A percentile compares a stretch with the other conserved stretches of the same genome.
Evolutionary conservation across 345 rosid species (phyloP).

Genomic region (Syzygium oleosum): DNA sequence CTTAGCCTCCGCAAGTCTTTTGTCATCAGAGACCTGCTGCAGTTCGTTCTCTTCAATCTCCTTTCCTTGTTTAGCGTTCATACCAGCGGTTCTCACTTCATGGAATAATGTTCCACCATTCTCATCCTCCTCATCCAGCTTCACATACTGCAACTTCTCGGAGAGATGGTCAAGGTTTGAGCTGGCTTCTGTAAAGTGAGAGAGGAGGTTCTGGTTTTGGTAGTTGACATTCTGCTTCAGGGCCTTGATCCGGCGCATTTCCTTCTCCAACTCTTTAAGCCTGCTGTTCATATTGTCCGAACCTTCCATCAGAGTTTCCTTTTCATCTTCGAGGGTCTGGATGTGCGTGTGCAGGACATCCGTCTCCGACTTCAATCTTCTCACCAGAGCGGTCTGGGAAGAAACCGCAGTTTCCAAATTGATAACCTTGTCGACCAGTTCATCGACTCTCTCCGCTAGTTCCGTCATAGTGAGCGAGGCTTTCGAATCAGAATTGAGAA

Average conservation of each 20-base stretch:
- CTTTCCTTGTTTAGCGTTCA: neutral
- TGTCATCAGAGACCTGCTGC: neutral
- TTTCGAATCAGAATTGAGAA: conserved; percentile 16
- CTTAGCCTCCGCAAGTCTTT: conserved; percentile 7
- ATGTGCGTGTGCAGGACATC: conserved; percentile 43
- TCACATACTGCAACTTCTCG: conserved; percentile 37
- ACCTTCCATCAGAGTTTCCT: conserved; percentile 32
- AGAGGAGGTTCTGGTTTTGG: conserved; percentile 38
- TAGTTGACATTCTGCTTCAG: conserved; percentile 36
- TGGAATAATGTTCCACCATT: conserved; percentile 8
- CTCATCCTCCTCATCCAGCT: conserved; percentile 44
- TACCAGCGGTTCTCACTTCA: neutral
- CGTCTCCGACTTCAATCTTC: conserved; percentile 48
- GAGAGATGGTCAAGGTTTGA: conserved; percentile 35
- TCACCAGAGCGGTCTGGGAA: conserved; percentile 56
- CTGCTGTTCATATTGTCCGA: conserved; percentile 29
- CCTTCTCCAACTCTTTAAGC: conserved; percentile 51
- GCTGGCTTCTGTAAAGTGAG: conserved; percentile 44
- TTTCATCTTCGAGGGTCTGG: conserved; percentile 48
- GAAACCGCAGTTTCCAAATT: conserved; percentile 45
- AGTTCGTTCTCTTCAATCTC: neutral
- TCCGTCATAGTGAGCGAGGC: conserved; percentile 32
- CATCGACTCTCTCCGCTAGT: conserved; percentile 64
- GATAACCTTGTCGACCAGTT: conserved; percentile 66
- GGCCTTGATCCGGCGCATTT: conserved; percentile 34